phyloP scores from a whole-genome alignment of 1,284 basidiomycete species.

The Cutaneotrichosporon sp. region DNA sequence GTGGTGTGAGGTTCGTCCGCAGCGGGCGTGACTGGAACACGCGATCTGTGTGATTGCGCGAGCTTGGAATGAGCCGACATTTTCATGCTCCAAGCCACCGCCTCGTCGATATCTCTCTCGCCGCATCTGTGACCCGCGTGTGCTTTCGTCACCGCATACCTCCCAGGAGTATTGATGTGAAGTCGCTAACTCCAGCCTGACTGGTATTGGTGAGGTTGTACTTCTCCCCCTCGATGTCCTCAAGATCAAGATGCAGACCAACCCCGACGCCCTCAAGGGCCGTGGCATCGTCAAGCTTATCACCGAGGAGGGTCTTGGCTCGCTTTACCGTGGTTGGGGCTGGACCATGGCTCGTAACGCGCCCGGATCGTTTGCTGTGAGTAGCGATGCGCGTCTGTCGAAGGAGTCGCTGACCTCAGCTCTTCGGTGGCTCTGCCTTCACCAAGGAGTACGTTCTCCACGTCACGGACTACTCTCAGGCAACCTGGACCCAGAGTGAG shows the following conservation, averaged over 20 bases:
- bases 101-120: too few species aligned
- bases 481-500: slow-evolving; percentile 82
- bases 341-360: slow-evolving; percentile 99
- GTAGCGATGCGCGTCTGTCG: slow-evolving; percentile 38
- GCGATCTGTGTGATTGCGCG: too few species aligned
- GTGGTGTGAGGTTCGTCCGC: neutral
- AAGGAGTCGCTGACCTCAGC: slow-evolving; percentile 50
- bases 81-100: too few species aligned
- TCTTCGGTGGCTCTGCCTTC: slow-evolving; percentile 91
- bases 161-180: too few species aligned
- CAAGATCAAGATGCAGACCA: slow-evolving; percentile 98
- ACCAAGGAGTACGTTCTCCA: slow-evolving; percentile 92
- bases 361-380: slow-evolving; percentile 86
- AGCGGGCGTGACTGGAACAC: neutral
- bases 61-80: too few species aligned
- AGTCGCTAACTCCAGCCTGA: slow-evolving; percentile 62
- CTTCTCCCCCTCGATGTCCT: slow-evolving; percentile 91
- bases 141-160: too few species aligned
- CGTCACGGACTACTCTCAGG: slow-evolving; percentile 80
- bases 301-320: slow-evolving; percentile 77
- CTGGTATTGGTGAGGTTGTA: slow-evolving; percentile 95
- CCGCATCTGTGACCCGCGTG: too few species aligned
- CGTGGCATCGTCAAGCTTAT: slow-evolving; percentile 86
- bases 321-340: slow-evolving; percentile 94
- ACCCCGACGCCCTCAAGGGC: slow-evolving; percentile 90